Evolutionary conservation across 129 eudicot genomes (phyloP).

Genomic region (Artemisia argyi): DNA sequence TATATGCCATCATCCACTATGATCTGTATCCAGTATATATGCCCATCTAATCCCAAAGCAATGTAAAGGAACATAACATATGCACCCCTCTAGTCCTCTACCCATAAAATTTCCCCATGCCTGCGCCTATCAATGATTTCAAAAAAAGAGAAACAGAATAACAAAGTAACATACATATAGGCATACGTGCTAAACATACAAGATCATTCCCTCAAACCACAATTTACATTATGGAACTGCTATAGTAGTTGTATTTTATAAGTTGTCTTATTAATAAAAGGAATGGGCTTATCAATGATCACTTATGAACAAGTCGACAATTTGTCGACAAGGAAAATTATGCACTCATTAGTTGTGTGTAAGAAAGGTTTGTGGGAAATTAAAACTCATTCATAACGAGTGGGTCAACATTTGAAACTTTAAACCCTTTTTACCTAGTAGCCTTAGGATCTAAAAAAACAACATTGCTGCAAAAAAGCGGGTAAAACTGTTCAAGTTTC

Average conservation of each 20-base stretch:
- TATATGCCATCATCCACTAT: too few relatives aligned
- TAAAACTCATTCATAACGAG: not conserved
- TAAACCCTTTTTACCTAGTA: not conserved
- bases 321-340: conserved; percentile 3
- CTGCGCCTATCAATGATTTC: too few relatives aligned
- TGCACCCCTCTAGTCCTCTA: too few relatives aligned
- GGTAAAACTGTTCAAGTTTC: not conserved
- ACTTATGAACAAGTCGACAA: not conserved
- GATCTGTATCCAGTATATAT: too few relatives aligned
- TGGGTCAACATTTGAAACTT: not conserved
- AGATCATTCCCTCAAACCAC: conserved; percentile 12
- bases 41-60: too few relatives aligned
- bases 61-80: too few relatives aligned
- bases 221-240: not conserved
- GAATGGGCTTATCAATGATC: too few relatives aligned
- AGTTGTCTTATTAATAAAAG: too few relatives aligned
- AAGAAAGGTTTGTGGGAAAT: too few relatives aligned
- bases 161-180: too few relatives aligned
- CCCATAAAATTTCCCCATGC: too few relatives aligned
- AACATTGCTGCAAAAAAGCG: conserved; percentile 14
- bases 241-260: not conserved
- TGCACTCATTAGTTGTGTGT: not conserved
- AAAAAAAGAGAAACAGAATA: too few relatives aligned
- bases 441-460: not conserved
- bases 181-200: not conserved